Base-by-base conservation (phyloP, 257 asterid genomes). In the Haberlea rhodopensis region DNA sequence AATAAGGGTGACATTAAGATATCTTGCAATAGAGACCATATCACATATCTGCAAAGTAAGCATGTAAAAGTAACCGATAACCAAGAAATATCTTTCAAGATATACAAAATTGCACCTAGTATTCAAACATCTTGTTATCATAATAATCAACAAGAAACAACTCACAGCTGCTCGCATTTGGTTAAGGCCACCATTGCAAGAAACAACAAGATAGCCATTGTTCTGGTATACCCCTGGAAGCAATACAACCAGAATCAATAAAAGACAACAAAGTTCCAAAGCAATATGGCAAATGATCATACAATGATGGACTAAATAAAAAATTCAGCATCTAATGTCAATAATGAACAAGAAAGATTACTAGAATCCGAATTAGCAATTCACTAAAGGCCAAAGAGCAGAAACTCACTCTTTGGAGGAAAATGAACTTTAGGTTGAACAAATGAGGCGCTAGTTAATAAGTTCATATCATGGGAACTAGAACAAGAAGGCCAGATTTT, bases 81-180 rank as follows among this genome's bases (percentile, higher is more conserved):
- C 25, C 29, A 59, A 4, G 31, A 59, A 32, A 25, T 24, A 24
- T 15, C 20, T 26, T 31, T 15, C 4, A 25, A 26, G 32, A 6
- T 5, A 10, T 1, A 55, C 26, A 6, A 25, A 25, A 10, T 57
- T 5, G 24, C 5, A 29, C 34, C 34, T 18, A 19, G 11, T 51
- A n/a, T 51, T 51, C 26, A 18, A 18, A 22, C 25, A 18, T 24
- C 21, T 10, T 26, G 21, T 58, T 58, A 31, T 58, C 18, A 5
- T 31, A 19, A 21, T 34, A 34, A 60, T 48, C 40, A 60, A 34
- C 20, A 31, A n/a, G 45, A 9, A 27, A 37, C 15, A 31, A 54
- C 71, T 66, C 31, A 66, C 71, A 1, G 71, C 71, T 15, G 71
- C 61, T 54, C 71, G 43, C 71, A 66, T 66, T 45, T 66, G 71